Conservation (phyloP, 2,329 filamentous ascomycete species). For the Phialocephala sp. region DNA sequence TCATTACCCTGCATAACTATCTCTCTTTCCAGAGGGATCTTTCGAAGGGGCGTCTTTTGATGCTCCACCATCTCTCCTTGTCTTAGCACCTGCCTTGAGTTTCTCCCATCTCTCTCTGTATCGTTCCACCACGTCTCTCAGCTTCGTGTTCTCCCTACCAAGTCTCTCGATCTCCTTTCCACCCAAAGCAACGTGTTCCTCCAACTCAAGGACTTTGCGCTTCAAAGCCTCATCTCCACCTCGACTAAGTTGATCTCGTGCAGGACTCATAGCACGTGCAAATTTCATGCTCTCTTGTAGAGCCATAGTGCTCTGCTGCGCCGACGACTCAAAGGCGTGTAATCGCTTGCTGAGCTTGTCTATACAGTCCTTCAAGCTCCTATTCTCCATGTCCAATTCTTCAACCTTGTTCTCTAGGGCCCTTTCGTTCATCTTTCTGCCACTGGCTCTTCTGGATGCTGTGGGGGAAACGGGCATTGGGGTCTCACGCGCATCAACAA, state of each 20-base stretch:
- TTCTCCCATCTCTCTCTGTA: conserved; percentile 73
- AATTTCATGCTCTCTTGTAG: conserved; percentile 82
- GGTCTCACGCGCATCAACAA: conserved; percentile 84
- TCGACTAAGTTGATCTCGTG: conserved; percentile 35
- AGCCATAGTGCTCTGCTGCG: conserved; percentile 84
- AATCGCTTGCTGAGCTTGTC: conserved; percentile 86
- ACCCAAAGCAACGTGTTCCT: conserved; percentile 65
- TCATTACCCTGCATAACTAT: conserved; percentile 8
- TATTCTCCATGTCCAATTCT: conserved; percentile 88
- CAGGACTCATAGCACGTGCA: conserved; percentile 62
- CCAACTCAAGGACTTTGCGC: conserved; percentile 65
- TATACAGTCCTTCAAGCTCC: conserved; percentile 80
- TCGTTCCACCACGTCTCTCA: conserved; percentile 56
- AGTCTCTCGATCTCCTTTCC: conserved; percentile 68
- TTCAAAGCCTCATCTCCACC: conserved; percentile 51
- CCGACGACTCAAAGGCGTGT: conserved; percentile 92
- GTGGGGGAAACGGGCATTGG: conserved; percentile 49
- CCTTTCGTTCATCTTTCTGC: conserved; percentile 49
- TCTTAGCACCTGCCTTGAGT: conserved; percentile 67
- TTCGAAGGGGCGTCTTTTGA: conserved; percentile 23
- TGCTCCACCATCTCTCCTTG: conserved; percentile 41
- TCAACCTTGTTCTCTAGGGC: conserved; percentile 74
- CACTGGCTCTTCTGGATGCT: conserved; percentile 46
- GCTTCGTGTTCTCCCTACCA: conserved; percentile 64
- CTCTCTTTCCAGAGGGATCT: conserved; percentile 24